Conservation (phyloP, 768 basidiomycete species). For the Tephrocybe sp. region DNA sequence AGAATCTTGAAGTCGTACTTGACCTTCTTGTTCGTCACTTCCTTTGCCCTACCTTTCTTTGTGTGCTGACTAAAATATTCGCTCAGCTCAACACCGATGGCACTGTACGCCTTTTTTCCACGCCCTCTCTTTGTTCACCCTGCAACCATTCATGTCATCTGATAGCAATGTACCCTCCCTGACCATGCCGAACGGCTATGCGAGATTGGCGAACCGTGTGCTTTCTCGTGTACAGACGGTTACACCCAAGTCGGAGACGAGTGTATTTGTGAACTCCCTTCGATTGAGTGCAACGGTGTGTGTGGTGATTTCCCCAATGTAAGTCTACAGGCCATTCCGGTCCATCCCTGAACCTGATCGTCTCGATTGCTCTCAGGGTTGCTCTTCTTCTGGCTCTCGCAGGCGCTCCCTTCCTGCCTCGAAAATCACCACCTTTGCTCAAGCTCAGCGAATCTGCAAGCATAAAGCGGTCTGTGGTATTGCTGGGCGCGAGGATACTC, state of each 20-base stretch:
- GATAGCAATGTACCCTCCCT: constrained; percentile 10
- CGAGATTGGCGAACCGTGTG: constrained; percentile 6
- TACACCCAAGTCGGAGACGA: constrained; percentile 5
- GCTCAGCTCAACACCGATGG: not conserved
- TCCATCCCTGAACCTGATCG: not conserved
- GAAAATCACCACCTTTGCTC: constrained; percentile 6
- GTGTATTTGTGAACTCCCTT: constrained; percentile 4
- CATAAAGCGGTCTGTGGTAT: constrained; percentile 17
- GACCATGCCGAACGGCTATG: constrained; percentile 7
- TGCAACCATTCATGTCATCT: not conserved
- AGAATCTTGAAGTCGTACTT: not conserved
- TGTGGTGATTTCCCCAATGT: constrained; percentile 12
- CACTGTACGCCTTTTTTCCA: not conserved
- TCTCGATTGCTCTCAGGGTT: constrained; percentile 5
- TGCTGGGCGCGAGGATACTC: constrained; percentile 12
- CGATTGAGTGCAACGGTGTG: constrained; percentile 12
- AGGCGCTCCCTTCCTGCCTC: constrained; percentile 2
- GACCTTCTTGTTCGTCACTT: not conserved
- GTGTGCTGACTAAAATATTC: not conserved
- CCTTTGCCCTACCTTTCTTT: not conserved
- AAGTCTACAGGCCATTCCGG: not conserved
- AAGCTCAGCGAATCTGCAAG: constrained; percentile 13
- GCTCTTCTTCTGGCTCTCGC: constrained; percentile 7
- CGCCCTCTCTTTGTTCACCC: not conserved
- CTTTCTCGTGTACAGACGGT: constrained; percentile 10